Conservation (phyloP, 495 filamentous ascomycete species). For the Aspergillus mulundensis region DNA sequence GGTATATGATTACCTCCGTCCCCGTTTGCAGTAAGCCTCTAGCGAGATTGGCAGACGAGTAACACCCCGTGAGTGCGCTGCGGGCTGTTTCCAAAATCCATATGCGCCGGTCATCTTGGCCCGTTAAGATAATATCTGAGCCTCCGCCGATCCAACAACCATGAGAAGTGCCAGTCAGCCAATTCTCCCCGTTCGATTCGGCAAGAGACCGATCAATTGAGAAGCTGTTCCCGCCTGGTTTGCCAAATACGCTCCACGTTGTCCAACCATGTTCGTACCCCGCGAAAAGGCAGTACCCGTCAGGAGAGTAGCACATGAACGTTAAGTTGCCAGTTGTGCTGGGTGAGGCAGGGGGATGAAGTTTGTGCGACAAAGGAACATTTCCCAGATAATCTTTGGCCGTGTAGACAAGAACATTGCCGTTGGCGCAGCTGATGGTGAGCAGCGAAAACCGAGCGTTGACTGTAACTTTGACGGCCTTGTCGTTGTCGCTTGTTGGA, state of each 20-base stretch:
- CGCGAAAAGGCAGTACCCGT: conserved; percentile 94
- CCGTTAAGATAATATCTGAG: conserved; percentile 74
- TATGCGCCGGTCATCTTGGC: conserved; percentile 65
- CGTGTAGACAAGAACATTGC: conserved; percentile 78
- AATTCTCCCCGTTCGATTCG: conserved; percentile 65
- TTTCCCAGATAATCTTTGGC: conserved; percentile 91
- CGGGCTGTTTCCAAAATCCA: conserved; percentile 91
- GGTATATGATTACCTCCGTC: conserved; percentile 81
- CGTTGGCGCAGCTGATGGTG: conserved; percentile 78
- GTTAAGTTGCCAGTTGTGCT: conserved; percentile 63
- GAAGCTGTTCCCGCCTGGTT: conserved; percentile 79
- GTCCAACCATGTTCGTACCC: conserved; percentile 93
- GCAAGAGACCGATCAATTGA: conserved; percentile 60
- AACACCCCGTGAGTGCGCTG: conserved; percentile 85
- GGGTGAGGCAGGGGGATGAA: conserved; percentile 60
- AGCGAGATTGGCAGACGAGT: conserved; percentile 82
- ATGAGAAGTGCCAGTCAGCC: conserved; percentile 70
- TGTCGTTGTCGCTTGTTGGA: conserved; percentile 54
- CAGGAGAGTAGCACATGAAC: conserved; percentile 83
- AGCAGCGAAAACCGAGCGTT: conserved; percentile 94
- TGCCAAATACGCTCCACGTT: conserved; percentile 96
- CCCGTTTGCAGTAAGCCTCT: conserved; percentile 84
- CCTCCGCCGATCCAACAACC: conserved; percentile 85
- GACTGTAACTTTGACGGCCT: conserved; percentile 71
- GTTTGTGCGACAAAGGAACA: conserved; percentile 81